Evolutionary conservation across 2,329 filamentous ascomycete genomes (phyloP), one percentile per base, ranked within the genome.

Genomic region (Curvularia sp.): DNA sequence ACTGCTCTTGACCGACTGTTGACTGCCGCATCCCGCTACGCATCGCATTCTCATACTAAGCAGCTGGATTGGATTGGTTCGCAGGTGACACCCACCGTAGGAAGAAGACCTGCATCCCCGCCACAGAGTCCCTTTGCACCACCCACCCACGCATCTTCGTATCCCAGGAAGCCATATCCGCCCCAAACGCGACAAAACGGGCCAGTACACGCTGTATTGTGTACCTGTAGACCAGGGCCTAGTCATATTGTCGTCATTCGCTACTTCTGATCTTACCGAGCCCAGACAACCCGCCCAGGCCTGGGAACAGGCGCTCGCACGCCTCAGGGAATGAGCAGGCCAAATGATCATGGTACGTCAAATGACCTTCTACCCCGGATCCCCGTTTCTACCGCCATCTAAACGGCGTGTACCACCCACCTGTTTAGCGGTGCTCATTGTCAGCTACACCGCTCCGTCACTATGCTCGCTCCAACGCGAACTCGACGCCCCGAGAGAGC

Each of bases 281-380:
- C 61, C 57, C 59, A 65, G 57, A 61, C 54, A 58, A 57, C 42
- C 49, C 52, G 34, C 53, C 39, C 55, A 52, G 53, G 67, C 70
- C 68, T 63, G 66, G 60, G 56, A 61, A 56, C 64, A 65, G 71
- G 71, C 72, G 64, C 65, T 63, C 64, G 65, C 38, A 60, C 59
- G 59, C 59, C 56, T 57, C 59, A 76, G 74, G 74, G 74, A 72
- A 78, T 78, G 75, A 77, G 72, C 74, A 70, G 67, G 73, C 73
- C 71, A 76, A 73, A 71, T 66, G 73, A 76, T 66, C 64, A 77
- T 77, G 75, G 75, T 77, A 72, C 74, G 73, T 67, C 61, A 52
- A 51, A 43, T 59, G 55, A 61, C 52, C 32, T 45, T 42, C 36
- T 45, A 19, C 39, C 36, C 19, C 28, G 19, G 38, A 21, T 48